Percentiles rank a stretch among this genome's conserved stretches.
These are phyloP conservation scores for Basidiobolus meristosporus DNA, from an alignment of 371 early-diverging fungal species.

Conservation along the genomic window DNA sequence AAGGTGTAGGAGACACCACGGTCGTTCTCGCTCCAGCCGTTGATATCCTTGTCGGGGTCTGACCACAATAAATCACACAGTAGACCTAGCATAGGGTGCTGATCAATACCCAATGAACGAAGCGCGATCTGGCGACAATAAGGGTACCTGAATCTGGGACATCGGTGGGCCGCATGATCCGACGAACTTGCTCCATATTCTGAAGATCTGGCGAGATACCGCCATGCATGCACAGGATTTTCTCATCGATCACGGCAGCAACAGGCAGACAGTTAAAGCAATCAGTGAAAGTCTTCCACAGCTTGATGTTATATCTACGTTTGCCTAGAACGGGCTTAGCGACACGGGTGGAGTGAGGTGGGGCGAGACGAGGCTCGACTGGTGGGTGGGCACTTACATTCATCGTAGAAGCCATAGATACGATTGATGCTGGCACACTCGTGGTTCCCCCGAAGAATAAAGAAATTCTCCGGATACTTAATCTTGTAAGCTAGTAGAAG, in stretches of 20 bases:
- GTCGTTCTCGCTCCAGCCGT: conserved; percentile 95
- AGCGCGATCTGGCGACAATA: too few species aligned
- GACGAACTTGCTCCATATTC: conserved; percentile 87
- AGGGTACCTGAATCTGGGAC: conserved; percentile 98
- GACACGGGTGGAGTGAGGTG: too few species aligned
- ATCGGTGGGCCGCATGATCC: conserved; percentile 89
- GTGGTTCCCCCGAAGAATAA: conserved; percentile 95
- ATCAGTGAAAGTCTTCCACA: conserved; percentile 97
- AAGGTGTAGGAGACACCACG: conserved; percentile 96
- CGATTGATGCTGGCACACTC: conserved; percentile 93
- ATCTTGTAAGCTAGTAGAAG: conserved; percentile 93
- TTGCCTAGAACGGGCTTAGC: too few species aligned
- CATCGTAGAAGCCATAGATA: conserved; percentile 99
- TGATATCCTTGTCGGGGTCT: conserved; percentile 53
- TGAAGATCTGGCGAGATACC: conserved; percentile 82
- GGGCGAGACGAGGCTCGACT: too few species aligned
- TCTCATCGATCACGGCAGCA: conserved; percentile 89
- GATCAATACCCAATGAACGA: too few species aligned
- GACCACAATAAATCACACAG: conserved; percentile 84
- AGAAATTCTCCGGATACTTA: conserved; percentile 93
- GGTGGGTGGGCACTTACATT: too few species aligned
- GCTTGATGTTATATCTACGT: conserved; percentile 76
- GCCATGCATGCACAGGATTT: conserved; percentile 97
- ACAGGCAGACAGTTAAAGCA: conserved; percentile 96
- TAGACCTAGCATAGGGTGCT: too few species aligned